Percentiles rank a stretch among this genome's conserved stretches.
Evolutionary conservation across 2,329 filamentous ascomycete genomes (phyloP).

Genomic region (Hymenoscyphus infarciens): DNA sequence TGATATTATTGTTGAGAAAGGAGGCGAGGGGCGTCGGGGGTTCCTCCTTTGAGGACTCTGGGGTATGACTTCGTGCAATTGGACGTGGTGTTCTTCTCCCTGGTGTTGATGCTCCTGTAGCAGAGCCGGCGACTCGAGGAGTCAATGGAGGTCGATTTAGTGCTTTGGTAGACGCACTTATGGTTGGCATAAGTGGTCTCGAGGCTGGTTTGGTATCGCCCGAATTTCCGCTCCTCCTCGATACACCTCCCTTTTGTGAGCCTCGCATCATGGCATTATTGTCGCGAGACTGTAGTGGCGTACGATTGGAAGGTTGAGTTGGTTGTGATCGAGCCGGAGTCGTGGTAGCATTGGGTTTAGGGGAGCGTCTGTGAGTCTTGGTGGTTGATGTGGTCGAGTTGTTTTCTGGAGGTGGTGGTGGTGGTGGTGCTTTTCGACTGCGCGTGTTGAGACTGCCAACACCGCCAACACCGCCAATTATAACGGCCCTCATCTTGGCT

Average conservation of each 20-base stretch:
- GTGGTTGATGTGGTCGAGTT: constrained; percentile 14
- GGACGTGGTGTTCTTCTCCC: constrained; percentile 50
- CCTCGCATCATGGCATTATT: constrained; percentile 46
- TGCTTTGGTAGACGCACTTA: constrained; percentile 58
- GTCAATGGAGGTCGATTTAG: constrained; percentile 53
- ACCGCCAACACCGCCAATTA: constrained; percentile 11
- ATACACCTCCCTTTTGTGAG: constrained; percentile 31
- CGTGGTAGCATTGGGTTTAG: constrained; percentile 18
- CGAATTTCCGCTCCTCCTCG: constrained; percentile 30
- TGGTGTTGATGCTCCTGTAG: constrained; percentile 30
- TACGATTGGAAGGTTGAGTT: constrained; percentile 24
- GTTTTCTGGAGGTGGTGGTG: constrained; percentile 12
- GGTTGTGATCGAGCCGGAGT: constrained; percentile 19
- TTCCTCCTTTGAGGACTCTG: constrained; percentile 43
- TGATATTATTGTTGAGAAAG: constrained; percentile 65
- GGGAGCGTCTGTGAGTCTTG: background rate
- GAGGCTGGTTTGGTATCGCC: constrained; percentile 43
- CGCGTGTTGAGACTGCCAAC: constrained; percentile 9
- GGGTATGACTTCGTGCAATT: constrained; percentile 23
- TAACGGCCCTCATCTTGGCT: constrained; percentile 17
- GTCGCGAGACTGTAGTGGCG: constrained; percentile 30
- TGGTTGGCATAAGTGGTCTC: constrained; percentile 63
- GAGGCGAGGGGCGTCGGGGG: constrained; percentile 50
- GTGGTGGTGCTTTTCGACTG: constrained; percentile 8
- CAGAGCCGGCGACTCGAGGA: constrained; percentile 49